phyloP scores from a whole-genome alignment of 78 protist species.

The Chrysochromulina parva region DNA sequence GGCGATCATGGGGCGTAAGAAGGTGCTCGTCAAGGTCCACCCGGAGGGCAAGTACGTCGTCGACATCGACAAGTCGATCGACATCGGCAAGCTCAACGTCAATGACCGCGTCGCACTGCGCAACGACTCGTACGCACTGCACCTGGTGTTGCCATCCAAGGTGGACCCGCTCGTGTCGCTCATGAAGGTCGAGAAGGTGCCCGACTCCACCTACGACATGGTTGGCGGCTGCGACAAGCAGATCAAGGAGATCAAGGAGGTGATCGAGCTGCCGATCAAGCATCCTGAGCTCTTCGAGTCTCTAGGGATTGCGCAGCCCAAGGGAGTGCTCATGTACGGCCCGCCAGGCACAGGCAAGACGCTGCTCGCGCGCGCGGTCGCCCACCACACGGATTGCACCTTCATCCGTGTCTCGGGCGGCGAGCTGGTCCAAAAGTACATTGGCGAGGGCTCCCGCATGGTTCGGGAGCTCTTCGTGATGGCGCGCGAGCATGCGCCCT shows the following conservation, averaged over 20 bases:
- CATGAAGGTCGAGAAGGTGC: conserved; percentile 97
- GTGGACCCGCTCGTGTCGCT: conserved; percentile 95
- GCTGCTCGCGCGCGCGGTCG: conserved; percentile 99
- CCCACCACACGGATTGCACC: conserved; percentile 99
- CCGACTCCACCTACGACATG: conserved; percentile 98
- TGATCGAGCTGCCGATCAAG: conserved; percentile 92
- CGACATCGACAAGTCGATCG: conserved; percentile 90
- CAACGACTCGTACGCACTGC: conserved; percentile 81
- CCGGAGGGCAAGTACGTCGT: conserved; percentile 98
- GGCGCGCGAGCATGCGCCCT: conserved; percentile 99
- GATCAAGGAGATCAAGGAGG: conserved; percentile 98
- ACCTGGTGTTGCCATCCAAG: conserved; percentile 74
- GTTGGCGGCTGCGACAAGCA: conserved; percentile 99
- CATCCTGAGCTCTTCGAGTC: conserved; percentile 99
- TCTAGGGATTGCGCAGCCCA: conserved; percentile 98
- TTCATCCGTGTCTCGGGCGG: conserved; percentile 99
- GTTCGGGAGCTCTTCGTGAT: conserved; percentile 99
- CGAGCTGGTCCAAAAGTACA: conserved; percentile 99
- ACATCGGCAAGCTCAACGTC: conserved; percentile 75
- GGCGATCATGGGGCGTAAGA: conserved; percentile 91
- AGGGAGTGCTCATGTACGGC: conserved; percentile 68
- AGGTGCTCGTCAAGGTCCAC: conserved; percentile 68
- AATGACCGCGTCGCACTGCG: conserved; percentile 56
- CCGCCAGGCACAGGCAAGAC: conserved; percentile 99
- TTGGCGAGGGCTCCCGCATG: conserved; percentile 99